phyloP scores from a whole-genome alignment of 2,329 filamentous ascomycete species.

The Neopestalotiopsis clavispora region DNA sequence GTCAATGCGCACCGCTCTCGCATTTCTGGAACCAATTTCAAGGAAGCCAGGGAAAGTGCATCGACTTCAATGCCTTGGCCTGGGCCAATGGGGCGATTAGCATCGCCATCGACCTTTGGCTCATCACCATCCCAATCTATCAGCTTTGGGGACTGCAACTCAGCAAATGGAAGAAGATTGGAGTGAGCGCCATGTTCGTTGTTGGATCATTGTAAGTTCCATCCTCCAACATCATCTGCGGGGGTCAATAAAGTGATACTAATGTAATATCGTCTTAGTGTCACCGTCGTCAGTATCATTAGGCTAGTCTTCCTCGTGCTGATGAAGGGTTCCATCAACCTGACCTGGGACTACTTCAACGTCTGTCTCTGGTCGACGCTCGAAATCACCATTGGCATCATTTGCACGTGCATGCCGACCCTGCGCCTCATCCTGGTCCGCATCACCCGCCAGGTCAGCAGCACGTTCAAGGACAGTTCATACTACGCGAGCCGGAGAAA shows the following conservation, averaged over 20 bases:
- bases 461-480: neutral
- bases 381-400: conserved; percentile 39
- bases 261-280: conserved; percentile 12
- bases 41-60: conserved; percentile 33
- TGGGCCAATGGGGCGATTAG: conserved; percentile 44
- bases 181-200: conserved; percentile 49
- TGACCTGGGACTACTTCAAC: conserved; percentile 34
- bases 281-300: conserved; percentile 38
- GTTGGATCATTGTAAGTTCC: conserved; percentile 41
- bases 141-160: conserved; percentile 45
- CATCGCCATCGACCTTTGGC: conserved; percentile 46
- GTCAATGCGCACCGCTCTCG: conserved; percentile 29
- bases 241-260: neutral
- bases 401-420: conserved; percentile 39
- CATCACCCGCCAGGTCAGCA: conserved; percentile 6
- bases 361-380: conserved; percentile 40
- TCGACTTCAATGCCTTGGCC: conserved; percentile 37
- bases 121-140: conserved; percentile 47
- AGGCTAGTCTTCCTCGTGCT: conserved; percentile 34
- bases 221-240: neutral
- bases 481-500: too few species aligned
- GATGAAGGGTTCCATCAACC: conserved; percentile 34
- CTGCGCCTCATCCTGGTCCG: conserved; percentile 19
- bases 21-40: conserved; percentile 37
- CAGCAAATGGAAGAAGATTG: conserved; percentile 51